phyloP scores from a whole-genome alignment of 306 rosid genomes.

The Begonia loranthoides region DNA sequence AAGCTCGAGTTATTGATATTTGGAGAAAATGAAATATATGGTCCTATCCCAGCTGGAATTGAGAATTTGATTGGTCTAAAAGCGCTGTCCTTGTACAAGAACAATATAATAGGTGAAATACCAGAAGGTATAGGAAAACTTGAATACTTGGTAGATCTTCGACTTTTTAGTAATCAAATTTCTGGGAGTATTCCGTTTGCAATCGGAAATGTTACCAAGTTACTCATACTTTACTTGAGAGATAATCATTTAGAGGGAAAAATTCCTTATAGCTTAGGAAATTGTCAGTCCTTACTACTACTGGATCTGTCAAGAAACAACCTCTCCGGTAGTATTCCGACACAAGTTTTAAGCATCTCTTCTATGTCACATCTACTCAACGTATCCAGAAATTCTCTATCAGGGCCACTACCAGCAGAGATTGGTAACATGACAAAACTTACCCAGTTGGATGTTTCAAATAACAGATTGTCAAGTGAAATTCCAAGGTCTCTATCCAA shows the following conservation, averaged over 20 bases:
- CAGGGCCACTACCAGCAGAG: conserved; percentile 4
- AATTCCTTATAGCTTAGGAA: too few species aligned
- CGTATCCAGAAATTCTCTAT: not conserved
- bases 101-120: conserved; percentile 4
- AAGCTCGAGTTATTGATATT: not conserved
- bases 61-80: not conserved
- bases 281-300: too few species aligned
- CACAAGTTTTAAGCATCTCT: not conserved
- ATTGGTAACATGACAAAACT: conserved; percentile 5
- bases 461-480: not conserved
- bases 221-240: not conserved
- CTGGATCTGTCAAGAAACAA: too few species aligned
- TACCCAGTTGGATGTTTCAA: not conserved
- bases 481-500: too few species aligned
- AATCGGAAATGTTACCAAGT: conserved; percentile 2
- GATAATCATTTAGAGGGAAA: conserved; percentile 7
- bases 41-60: conserved; percentile 1
- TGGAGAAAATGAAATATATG: conserved; percentile 4
- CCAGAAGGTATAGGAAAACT: conserved; percentile 4
- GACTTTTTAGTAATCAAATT: not conserved
- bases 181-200: conserved; percentile 1
- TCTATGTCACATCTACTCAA: not conserved
- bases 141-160: not conserved
- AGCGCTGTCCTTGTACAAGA: not conserved
- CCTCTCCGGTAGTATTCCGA: too few species aligned